Base-by-base conservation (phyloP, 2,329 filamentous ascomycete genomes). In the Calonectria hawksworthii region DNA sequence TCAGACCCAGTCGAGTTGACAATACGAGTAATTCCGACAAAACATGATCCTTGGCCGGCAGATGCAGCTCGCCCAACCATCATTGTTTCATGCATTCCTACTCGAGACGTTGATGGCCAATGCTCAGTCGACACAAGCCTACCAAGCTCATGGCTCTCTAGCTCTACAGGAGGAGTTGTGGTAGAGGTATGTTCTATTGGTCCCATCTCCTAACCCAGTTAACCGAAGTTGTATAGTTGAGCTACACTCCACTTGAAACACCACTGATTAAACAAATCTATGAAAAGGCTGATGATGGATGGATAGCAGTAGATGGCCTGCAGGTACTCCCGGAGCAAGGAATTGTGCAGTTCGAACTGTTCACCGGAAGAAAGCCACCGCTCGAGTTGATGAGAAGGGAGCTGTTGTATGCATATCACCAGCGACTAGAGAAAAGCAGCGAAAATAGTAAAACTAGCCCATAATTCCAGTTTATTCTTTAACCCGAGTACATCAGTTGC, bases 241-340 rank as follows among this genome's bases (percentile, higher is more conserved):
- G 65, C 13, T 75, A 75, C 52, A 75, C 70, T 1, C 70, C 73
- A 2, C 51, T 75, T 9, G 65, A 73, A 28, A 75, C 73, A 4
- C 90, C 90, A 0, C 83, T 93, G 13, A 85, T 92, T 70, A 84
- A 86, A 65, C 91, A 93, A 78, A 87, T 92, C 74, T 87, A 88
- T 16, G 81, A 85, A 72, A 80, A 88, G 83, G 80, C 86, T 74
- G 81, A 87, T 73, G 81, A 85, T 80, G 83, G 90, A 77, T 93
- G 90, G 90, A 89, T 92, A 5, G 84, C 90, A 56, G 87, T 92
- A 72, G 90, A 92, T 77, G 91, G 91, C 0, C 83, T 93, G 16
- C 90, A 92, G 76, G 88, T 92, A 68, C 84, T 93, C 13, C 89
- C 90, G 1, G 91, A 93, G 80, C 90, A 92, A 80, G 91, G 89